A percentile compares a stretch with the other conserved stretches of the same genome.
phyloP scores from a whole-genome alignment of 2,329 filamentous ascomycete genomes.

The Sporothrix pallida region DNA sequence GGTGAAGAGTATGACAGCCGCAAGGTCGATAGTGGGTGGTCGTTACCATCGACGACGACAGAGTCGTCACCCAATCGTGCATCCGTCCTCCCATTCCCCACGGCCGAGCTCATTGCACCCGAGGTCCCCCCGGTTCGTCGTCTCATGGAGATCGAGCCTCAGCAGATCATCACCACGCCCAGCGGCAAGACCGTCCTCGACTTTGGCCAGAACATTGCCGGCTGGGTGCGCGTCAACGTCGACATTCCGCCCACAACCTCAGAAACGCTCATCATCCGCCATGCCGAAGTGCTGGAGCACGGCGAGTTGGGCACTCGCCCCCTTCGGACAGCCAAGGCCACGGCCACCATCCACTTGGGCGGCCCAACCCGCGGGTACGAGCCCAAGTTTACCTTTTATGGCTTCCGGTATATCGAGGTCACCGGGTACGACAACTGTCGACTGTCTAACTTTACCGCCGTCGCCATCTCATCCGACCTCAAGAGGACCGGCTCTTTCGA shows the following conservation, averaged over 20 bases:
- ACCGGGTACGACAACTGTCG: neutral
- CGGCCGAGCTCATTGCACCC: constrained; percentile 44
- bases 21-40: constrained; percentile 36
- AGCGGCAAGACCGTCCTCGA: constrained; percentile 57
- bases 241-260: neutral
- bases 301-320: constrained; percentile 51
- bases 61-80: neutral
- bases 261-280: constrained; percentile 50
- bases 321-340: constrained; percentile 49
- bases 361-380: neutral
- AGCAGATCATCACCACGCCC: constrained; percentile 43
- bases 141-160: constrained; percentile 42
- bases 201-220: constrained; percentile 65
- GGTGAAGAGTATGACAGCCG: constrained; percentile 53
- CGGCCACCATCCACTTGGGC: neutral
- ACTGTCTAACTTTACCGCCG: neutral
- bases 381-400: constrained; percentile 55
- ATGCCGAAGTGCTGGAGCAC: constrained; percentile 62
- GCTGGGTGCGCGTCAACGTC: constrained; percentile 48
- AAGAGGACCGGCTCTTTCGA: constrained; percentile 49
- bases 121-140: constrained; percentile 38
- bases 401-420: constrained; percentile 47
- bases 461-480: neutral
- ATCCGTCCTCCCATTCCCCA: neutral
- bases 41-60: neutral